Percentiles rank a stretch among this genome's conserved stretches.
phyloP scores from a whole-genome alignment of 257 asterid genomes.

The Lantana camara region DNA sequence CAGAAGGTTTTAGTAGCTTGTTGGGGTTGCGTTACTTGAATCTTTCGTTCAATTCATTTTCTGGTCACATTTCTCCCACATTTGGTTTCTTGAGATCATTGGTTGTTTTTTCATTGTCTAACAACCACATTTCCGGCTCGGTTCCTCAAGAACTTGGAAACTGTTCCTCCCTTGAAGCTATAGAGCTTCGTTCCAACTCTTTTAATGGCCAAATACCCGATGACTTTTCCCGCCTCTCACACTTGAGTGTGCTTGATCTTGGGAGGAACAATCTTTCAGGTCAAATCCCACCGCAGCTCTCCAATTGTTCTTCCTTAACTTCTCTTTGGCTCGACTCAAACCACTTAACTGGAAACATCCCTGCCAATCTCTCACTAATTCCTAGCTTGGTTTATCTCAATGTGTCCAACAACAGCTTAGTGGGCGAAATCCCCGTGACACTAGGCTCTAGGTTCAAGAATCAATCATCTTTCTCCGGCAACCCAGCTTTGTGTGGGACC shows the following conservation, averaged over 20 bases:
- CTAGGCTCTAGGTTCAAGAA: conserved; percentile 53
- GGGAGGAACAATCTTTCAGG: conserved; percentile 63
- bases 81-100: conserved; percentile 70
- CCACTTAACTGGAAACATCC: conserved; percentile 55
- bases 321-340: conserved; percentile 46
- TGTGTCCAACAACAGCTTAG: conserved; percentile 58
- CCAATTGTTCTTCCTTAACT: conserved; percentile 56
- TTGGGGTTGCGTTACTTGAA: conserved; percentile 56
- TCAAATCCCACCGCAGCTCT: conserved; percentile 53
- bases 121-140: conserved; percentile 53
- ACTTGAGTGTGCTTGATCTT: conserved; percentile 55
- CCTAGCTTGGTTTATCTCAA: conserved; percentile 48
- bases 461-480: conserved; percentile 49
- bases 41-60: conserved; percentile 64
- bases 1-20: conserved; percentile 75
- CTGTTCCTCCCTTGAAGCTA: conserved; percentile 54
- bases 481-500: conserved; percentile 61
- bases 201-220: conserved; percentile 53
- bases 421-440: conserved; percentile 56
- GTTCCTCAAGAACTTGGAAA: conserved; percentile 66
- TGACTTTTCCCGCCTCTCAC: conserved; percentile 49
- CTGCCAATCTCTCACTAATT: conserved; percentile 51
- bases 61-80: conserved; percentile 59
- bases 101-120: conserved; percentile 56
- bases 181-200: conserved; percentile 57